Evolutionary conservation across 805 yeast genomes (phyloP), one percentile per base, ranked within the genome.

Genomic region (Wickerhamomyces chaumierensis): DNA sequence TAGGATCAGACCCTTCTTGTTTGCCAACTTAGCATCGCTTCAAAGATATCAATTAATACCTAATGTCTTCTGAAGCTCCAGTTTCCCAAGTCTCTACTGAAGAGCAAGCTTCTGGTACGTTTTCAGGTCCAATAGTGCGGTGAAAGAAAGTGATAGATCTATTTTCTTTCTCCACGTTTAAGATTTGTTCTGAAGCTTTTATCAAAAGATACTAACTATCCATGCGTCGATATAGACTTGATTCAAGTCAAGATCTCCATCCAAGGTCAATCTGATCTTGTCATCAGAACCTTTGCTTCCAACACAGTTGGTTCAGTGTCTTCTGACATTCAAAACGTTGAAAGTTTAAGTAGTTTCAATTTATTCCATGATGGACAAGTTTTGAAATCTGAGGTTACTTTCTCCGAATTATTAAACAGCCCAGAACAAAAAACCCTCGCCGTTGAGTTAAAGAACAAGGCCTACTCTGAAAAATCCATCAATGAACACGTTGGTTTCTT

Each of bases 381-480:
- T n/a, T 51, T 62, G 28, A 46, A 43, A 8, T 50, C 53, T 18
- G 46, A 55, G 17, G 44, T 49, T 20, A 49, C 53, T 37, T 48
- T 57, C 21, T 51, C 47, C 9, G 62, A 56, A 1, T 45, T 63
- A 18, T 6, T 47, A 12, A 37, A 45, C 5, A 42, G 37, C 23
- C 41, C 35, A 4, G 23, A 35, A n/a, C 57, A 52, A 31, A 54
- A 51, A 32, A 57, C 52, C 12, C 48, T 74, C n/a, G 45, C 53
- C 1, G 53, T 83, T 36, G 58, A 55, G 15, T 55, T 83, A 44
- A 66, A 59, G 31, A 73, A 73, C 40, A 69, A 66, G 38, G 64
- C 78, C 1, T 84, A 84, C 63, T 76, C 69, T 42, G 78, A 73
- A 53, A 65, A 69, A 33, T 62, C 69, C 23, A 78, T 82, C 21